Percentiles rank a stretch among this genome's conserved stretches.
Evolutionary conservation across 2,329 filamentous ascomycete genomes (phyloP).

Genomic region (Alternaria metachromatica): DNA sequence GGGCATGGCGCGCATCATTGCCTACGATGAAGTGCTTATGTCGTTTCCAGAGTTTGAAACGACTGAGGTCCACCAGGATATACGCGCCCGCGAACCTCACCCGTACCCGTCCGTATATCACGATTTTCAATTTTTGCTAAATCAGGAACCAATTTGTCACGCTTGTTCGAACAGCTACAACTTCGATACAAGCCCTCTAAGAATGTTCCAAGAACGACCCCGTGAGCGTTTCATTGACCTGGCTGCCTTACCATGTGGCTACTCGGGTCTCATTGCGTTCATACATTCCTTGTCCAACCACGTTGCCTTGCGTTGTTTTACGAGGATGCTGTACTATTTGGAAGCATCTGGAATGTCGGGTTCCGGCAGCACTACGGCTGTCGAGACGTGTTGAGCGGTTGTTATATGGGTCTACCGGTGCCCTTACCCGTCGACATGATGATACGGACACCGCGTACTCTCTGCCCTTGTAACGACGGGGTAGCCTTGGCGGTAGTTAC

Average conservation of each 20-base stretch:
- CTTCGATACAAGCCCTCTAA: slow-evolving; percentile 50
- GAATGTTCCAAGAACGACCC: slow-evolving; percentile 47
- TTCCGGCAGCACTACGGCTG: neutral
- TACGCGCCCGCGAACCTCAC: neutral
- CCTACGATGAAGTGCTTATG: neutral
- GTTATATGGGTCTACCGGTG: neutral
- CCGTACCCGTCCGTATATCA: neutral
- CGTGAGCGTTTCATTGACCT: slow-evolving; percentile 50
- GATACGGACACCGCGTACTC: neutral
- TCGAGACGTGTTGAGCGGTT: neutral
- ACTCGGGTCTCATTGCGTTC: slow-evolving; percentile 48
- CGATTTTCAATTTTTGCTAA: neutral
- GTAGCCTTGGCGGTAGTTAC: neutral
- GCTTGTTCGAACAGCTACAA: slow-evolving; percentile 45
- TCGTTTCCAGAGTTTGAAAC: neutral
- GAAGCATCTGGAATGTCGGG: neutral
- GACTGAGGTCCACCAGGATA: neutral
- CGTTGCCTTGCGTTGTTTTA: neutral
- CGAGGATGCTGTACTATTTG: neutral
- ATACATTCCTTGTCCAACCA: slow-evolving; percentile 27
- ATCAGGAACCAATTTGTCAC: slow-evolving; percentile 50
- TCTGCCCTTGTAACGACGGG: neutral
- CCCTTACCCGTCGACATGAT: neutral
- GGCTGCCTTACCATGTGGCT: slow-evolving; percentile 42
- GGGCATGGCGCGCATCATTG: neutral